Evolutionary conservation across 345 rosid species (phyloP).

Genomic region (Populus tremula): DNA sequence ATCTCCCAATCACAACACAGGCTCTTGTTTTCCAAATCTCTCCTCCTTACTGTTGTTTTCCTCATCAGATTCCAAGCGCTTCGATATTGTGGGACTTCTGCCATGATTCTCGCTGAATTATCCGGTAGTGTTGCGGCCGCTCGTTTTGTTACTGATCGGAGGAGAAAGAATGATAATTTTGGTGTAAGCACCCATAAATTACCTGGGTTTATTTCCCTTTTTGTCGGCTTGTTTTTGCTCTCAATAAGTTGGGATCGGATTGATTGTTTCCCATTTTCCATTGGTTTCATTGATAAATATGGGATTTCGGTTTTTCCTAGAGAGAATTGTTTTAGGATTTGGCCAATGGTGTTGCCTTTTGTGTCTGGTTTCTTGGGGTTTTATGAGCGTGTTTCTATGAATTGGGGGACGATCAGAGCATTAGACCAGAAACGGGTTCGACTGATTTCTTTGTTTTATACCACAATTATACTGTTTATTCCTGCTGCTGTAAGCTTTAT

Average conservation of each 20-base stretch:
- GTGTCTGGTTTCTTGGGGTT: slow-evolving; percentile 81
- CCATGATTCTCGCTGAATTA: slow-evolving; percentile 88
- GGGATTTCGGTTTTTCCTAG: slow-evolving; percentile 49
- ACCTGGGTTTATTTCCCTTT: slow-evolving; percentile 61
- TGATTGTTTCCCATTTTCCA: slow-evolving; percentile 72
- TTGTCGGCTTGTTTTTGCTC: slow-evolving; percentile 59
- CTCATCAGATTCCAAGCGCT: slow-evolving; percentile 88
- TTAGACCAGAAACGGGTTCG: slow-evolving; percentile 67
- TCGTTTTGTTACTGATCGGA: slow-evolving; percentile 39
- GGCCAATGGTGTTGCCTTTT: slow-evolving; percentile 88
- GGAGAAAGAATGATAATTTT: slow-evolving; percentile 18
- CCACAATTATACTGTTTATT: slow-evolving; percentile 60
- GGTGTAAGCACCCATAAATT: slow-evolving; percentile 19
- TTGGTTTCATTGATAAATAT: slow-evolving; percentile 33
- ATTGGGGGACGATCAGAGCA: slow-evolving; percentile 56
- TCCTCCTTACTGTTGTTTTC: slow-evolving; percentile 57
- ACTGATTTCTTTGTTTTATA: slow-evolving; percentile 59
- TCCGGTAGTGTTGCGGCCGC: slow-evolving; percentile 66
- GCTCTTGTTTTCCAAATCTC: slow-evolving; percentile 49
- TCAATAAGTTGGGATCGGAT: slow-evolving; percentile 88
- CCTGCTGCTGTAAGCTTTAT: slow-evolving; percentile 69
- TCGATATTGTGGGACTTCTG: slow-evolving; percentile 82
- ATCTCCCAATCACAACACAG: slow-evolving; percentile 55
- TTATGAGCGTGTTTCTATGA: slow-evolving; percentile 75
- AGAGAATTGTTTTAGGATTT: slow-evolving; percentile 59